Percentiles rank a stretch among this genome's conserved stretches.
Evolutionary conservation across 305 asterid species (phyloP).

Genomic region (Euphrasia arctica): DNA sequence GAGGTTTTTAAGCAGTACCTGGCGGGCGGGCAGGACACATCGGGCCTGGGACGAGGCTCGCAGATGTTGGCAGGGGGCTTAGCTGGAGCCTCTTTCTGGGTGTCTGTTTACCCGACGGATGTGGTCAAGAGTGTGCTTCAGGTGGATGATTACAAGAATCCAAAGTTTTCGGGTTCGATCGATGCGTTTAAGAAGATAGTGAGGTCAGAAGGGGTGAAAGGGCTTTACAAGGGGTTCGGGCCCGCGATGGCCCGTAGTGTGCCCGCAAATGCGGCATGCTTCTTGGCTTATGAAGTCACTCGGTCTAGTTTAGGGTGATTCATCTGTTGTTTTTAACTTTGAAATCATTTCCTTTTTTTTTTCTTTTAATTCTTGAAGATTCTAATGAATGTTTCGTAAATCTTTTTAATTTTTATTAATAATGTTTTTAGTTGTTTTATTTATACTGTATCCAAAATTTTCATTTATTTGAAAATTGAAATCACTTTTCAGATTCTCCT

Average conservation of each 20-base stretch:
- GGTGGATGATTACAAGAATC: constrained; percentile 84
- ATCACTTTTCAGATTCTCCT: too few relatives aligned
- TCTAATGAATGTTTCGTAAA: too few relatives aligned
- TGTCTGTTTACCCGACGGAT: constrained; percentile 76
- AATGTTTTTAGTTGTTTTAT: too few relatives aligned
- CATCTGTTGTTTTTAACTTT: not conserved
- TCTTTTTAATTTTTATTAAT: too few relatives aligned
- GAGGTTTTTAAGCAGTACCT: constrained; percentile 74
- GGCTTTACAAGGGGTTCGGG: constrained; percentile 93
- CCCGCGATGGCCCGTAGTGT: constrained; percentile 96
- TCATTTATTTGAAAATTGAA: too few relatives aligned
- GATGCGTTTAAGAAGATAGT: constrained; percentile 75
- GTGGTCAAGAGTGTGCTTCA: constrained; percentile 90
- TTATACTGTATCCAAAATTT: too few relatives aligned
- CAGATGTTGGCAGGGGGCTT: constrained; percentile 74
- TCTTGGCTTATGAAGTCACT: constrained; percentile 84
- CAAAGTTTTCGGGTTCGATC: constrained; percentile 68
- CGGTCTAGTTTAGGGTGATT: constrained; percentile 80
- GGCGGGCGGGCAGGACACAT: constrained; percentile 87
- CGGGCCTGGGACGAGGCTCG: constrained; percentile 75
- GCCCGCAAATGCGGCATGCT: constrained; percentile 95
- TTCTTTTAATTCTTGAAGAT: too few relatives aligned
- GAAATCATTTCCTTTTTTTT: not conserved
- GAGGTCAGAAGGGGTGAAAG: constrained; percentile 74
- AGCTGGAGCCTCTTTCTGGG: constrained; percentile 87